A percentile compares a stretch with the other conserved stretches of the same genome.
These are phyloP conservation scores for Vickermania ingenoplastis DNA, from an alignment of 208 protist species.

Conservation along the genomic window DNA sequence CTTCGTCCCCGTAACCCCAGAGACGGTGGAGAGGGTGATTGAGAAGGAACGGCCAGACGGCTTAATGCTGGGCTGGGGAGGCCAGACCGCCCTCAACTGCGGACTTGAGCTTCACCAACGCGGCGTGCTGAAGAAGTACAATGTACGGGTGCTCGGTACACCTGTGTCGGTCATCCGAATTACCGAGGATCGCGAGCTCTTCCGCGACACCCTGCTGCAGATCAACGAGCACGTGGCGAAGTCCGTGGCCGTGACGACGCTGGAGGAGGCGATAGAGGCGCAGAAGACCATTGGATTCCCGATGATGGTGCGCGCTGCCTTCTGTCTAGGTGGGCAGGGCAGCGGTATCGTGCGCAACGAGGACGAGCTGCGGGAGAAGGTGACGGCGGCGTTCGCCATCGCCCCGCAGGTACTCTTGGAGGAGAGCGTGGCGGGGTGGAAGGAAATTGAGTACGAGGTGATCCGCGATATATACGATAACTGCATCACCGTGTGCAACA, in stretches of 20 bases:
- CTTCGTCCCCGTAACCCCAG: constrained; percentile 93
- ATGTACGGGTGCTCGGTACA: constrained; percentile 94
- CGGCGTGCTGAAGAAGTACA: constrained; percentile 90
- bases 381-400: constrained; percentile 76
- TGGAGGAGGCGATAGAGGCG: constrained; percentile 60
- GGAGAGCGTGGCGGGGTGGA: constrained; percentile 97
- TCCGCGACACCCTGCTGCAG: constrained; percentile 92
- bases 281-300: constrained; percentile 90
- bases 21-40: constrained; percentile 92
- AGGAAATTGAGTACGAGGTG: constrained; percentile 99
- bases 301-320: constrained; percentile 97
- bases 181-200: constrained; percentile 97
- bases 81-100: constrained; percentile 98
- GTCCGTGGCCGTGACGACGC: constrained; percentile 64
- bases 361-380: constrained; percentile 70
- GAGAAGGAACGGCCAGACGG: constrained; percentile 92
- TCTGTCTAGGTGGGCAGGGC: constrained; percentile 96
- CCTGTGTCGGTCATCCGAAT: constrained; percentile 92
- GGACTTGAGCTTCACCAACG: constrained; percentile 90
- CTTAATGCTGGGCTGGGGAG: constrained; percentile 96
- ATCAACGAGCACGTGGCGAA: constrained; percentile 93
- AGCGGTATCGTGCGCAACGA: constrained; percentile 93
- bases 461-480: constrained; percentile 97
- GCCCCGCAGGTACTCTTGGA: constrained; percentile 96
- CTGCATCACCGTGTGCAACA: constrained; percentile 99